Conservation (phyloP, 2,329 filamentous ascomycete species). For the Colletotrichum scovillei region DNA sequence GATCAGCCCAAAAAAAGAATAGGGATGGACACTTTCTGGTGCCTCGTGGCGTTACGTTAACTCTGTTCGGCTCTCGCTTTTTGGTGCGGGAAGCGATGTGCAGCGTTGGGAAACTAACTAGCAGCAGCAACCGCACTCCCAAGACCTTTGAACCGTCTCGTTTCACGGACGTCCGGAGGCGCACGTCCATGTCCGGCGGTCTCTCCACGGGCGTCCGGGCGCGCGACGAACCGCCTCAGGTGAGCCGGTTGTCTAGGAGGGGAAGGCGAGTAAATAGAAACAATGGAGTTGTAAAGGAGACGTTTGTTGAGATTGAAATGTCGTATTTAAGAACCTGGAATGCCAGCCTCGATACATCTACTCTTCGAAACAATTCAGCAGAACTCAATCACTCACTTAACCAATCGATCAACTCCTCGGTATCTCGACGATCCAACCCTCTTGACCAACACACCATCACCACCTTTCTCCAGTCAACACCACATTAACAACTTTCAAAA, state of each 20-base stretch:
- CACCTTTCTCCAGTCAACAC: background rate
- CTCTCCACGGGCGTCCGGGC: conserved; percentile 35
- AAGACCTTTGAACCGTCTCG: conserved; percentile 15
- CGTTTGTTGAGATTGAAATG: background rate
- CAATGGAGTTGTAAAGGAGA: background rate
- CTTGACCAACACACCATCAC: background rate
- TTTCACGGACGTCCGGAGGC: conserved; percentile 35
- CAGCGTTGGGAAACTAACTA: conserved; percentile 23
- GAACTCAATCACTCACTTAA: conserved; percentile 17
- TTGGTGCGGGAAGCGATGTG: conserved; percentile 33
- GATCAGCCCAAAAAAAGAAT: conserved; percentile 14
- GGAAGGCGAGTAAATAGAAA: background rate
- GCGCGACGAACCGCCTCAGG: conserved; percentile 23
- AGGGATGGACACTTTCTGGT: conserved; percentile 17
- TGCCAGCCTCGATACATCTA: background rate
- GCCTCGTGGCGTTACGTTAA: background rate
- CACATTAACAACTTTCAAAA: conserved; percentile 38
- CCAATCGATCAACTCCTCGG: conserved; percentile 17
- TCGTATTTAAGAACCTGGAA: conserved; percentile 27
- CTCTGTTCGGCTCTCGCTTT: conserved; percentile 30
- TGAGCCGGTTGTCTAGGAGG: conserved; percentile 5
- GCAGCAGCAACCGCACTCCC: background rate
- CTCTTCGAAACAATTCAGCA: conserved; percentile 17
- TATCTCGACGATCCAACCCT: conserved; percentile 5
- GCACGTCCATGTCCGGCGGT: conserved; percentile 31